Conservation (phyloP, 768 basidiomycete genomes). For the Russula virescens region DNA sequence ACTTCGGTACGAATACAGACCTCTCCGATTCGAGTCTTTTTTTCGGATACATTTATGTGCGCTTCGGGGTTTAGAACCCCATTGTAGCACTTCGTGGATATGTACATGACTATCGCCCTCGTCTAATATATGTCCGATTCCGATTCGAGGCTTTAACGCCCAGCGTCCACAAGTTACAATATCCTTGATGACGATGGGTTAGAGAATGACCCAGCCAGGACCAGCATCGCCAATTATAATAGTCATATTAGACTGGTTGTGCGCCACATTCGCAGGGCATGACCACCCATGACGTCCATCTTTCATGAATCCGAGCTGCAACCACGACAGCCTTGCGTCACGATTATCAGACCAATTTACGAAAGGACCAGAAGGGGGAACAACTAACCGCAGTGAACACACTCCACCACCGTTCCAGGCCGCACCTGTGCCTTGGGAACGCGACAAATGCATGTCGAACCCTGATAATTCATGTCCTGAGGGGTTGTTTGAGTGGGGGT, state of each 20-base stretch:
- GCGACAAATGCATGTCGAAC: constrained; percentile 95
- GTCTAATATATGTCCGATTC: too few species aligned
- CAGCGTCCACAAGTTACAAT: too few species aligned
- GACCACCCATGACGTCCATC: background rate
- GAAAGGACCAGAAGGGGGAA: background rate
- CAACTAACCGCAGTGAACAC: constrained; percentile 89
- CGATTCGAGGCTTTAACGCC: too few species aligned
- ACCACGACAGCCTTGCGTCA: constrained; percentile 76
- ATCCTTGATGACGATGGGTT: too few species aligned
- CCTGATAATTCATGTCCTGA: constrained; percentile 99
- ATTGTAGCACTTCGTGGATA: too few species aligned
- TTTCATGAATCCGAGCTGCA: constrained; percentile 81
- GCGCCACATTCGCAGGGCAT: background rate
- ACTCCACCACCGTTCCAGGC: constrained; percentile 88
- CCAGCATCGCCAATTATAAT: background rate
- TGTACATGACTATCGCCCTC: too few species aligned
- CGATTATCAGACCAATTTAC: constrained; percentile 17
- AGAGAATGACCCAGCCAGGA: background rate
- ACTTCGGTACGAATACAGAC: too few species aligned
- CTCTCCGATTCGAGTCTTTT: too few species aligned
- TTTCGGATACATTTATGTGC: too few species aligned
- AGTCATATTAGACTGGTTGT: background rate
- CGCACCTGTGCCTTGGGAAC: constrained; percentile 94
- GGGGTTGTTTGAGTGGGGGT: background rate
- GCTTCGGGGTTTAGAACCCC: too few species aligned